Base-by-base conservation (phyloP, 306 rosid species). In the Hippophae gyantsensis region DNA sequence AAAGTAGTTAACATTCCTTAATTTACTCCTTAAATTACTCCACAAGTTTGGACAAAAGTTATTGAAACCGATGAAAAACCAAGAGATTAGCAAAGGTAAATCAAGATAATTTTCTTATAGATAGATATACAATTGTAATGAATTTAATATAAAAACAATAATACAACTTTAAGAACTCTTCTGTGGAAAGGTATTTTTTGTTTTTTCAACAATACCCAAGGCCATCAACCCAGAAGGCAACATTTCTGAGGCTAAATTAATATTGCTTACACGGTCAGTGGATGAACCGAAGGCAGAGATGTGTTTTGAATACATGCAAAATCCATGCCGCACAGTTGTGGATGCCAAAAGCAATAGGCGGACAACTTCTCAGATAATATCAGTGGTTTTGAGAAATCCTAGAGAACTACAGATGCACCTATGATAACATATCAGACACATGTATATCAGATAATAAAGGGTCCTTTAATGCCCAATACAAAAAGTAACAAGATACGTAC, bases 241-340 rank as follows among this genome's bases (percentile, higher is more conserved):
- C 78, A 92, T 83, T 76, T 78, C 92, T 40, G 78, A 75, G 54
- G 81, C 62, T 48, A 81, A 47, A 77, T 81, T 86, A 48, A 76
- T 68, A 43, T 11, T 69, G 71, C 63, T 66, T 59, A 60, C 78
- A 68, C 40, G 67, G 64, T 81, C 86, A 23, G 68, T 53, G 60
- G 32, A 66, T 49, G 80, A 79, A 72, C 80, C 88, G n/a, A 67
- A 66, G 27, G 77, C 81, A 67, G 75, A 69, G 54, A 85, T 63
- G 61, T 50, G 67, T 66, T 79, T 83, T 40, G 85, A 81, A 51
- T 78, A 81, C 57, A 75, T 80, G 74, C 88, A 85, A 73, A 85
- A 88, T 53, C 96, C 99, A 82, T 88, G 96, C 49, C 41, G 75
- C 12, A 83, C 84, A 71, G 81, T 67, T 54, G 85, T 72, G 5